phyloP scores from a whole-genome alignment of 495 filamentous ascomycete genomes.

The Penicillium pancosmium region DNA sequence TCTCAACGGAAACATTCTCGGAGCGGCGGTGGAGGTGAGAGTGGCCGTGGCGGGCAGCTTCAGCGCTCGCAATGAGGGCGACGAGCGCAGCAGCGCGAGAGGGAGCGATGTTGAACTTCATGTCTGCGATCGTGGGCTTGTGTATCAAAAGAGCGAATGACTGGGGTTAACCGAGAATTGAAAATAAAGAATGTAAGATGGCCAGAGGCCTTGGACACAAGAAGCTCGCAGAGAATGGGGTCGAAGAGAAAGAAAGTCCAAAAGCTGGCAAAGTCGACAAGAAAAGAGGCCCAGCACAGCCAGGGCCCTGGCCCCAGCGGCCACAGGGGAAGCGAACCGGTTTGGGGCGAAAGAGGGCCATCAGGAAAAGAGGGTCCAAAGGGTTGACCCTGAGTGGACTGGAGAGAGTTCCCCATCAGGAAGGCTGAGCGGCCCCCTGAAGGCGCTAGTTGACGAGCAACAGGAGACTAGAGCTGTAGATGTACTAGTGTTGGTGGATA shows the following conservation, averaged over 20 bases:
- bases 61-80: slow-evolving; percentile 60
- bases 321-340: background rate
- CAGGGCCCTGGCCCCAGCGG: background rate
- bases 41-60: slow-evolving; percentile 43
- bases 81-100: slow-evolving; percentile 50
- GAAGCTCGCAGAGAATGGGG: slow-evolving; percentile 33
- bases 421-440: background rate
- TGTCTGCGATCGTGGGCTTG: slow-evolving; percentile 18
- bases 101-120: slow-evolving; percentile 39
- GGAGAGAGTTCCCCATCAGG: background rate
- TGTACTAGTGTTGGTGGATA: background rate
- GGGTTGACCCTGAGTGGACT: background rate
- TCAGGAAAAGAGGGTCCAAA: slow-evolving; percentile 2
- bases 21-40: slow-evolving; percentile 33
- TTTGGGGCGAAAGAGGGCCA: slow-evolving; percentile 20
- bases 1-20: slow-evolving; percentile 31
- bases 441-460: background rate
- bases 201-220: slow-evolving; percentile 29
- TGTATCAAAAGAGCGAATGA: slow-evolving; percentile 21
- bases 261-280: slow-evolving; percentile 10
- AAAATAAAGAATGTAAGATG: slow-evolving; percentile 29
- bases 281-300: slow-evolving; percentile 14
- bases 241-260: slow-evolving; percentile 24
- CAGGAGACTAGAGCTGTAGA: background rate
- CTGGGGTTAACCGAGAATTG: slow-evolving; percentile 23